phyloP scores from a whole-genome alignment of 73 alveolate genomes.

The Tetrahymena thermophila region DNA sequence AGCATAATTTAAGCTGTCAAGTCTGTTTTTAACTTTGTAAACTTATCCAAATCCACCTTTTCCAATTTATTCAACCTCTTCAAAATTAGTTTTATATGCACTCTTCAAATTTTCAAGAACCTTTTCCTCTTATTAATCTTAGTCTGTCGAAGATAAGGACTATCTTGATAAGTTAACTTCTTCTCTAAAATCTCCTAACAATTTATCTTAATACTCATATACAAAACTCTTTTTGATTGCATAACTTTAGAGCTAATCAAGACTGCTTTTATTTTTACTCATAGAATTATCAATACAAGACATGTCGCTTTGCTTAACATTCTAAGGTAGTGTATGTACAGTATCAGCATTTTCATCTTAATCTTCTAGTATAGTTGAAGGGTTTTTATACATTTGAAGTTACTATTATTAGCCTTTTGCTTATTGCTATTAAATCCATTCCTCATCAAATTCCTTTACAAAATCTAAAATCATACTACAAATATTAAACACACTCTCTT shows the following conservation, averaged over 20 bases:
- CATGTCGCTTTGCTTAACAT: neutral
- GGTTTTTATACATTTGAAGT: neutral
- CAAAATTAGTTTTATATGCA: slow-evolving; percentile 14
- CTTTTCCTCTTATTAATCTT: neutral
- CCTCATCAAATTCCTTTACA: neutral
- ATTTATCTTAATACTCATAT: neutral
- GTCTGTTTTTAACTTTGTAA: slow-evolving; percentile 33
- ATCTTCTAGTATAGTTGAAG: neutral
- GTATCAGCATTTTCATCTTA: neutral
- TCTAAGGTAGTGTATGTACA: neutral
- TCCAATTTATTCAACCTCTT: slow-evolving; percentile 30
- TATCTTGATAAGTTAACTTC: neutral
- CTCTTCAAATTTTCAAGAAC: neutral
- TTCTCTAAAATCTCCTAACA: neutral
- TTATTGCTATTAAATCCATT: neutral
- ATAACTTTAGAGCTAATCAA: neutral
- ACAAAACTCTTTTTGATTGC: neutral
- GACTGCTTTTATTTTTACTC: neutral
- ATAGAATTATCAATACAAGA: neutral
- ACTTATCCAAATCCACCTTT: slow-evolving; percentile 55
- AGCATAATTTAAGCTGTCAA: slow-evolving; percentile 48
- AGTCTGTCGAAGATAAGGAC: neutral
- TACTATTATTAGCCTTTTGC: neutral
- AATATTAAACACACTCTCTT: neutral
- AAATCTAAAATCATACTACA: neutral